Conservation (phyloP, 768 basidiomycete species). For the Hebeloma cylindrosporum region DNA sequence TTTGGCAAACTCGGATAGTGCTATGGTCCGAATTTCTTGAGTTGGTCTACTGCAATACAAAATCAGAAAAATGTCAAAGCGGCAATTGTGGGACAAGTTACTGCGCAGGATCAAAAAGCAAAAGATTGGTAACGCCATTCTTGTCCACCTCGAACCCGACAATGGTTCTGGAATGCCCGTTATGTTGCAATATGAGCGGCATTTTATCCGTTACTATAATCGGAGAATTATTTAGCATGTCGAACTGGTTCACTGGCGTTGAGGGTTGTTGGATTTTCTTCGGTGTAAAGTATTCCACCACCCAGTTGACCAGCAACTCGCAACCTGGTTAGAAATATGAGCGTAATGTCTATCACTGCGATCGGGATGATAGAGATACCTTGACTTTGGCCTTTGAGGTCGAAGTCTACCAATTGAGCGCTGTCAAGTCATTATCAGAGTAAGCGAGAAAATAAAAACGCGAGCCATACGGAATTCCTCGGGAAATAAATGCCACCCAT, state of each 20-base stretch:
- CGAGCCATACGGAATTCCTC: conserved; percentile 75
- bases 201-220: conserved; percentile 62
- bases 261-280: conserved; percentile 24
- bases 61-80: conserved; percentile 16
- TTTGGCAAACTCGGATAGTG: conserved; percentile 15
- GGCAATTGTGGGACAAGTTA: no score
- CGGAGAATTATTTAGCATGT: conserved; percentile 52
- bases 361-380: conserved; percentile 32
- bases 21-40: conserved; percentile 21
- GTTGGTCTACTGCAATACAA: conserved; percentile 11
- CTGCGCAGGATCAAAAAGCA: conserved; percentile 80
- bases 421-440: conserved; percentile 32
- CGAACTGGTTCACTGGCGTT: conserved; percentile 54
- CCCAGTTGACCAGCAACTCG: conserved; percentile 63
- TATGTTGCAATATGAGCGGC: conserved; percentile 82
- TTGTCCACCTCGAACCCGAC: conserved; percentile 77
- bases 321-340: conserved; percentile 33
- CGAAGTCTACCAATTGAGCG: conserved; percentile 65
- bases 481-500: conserved; percentile 73
- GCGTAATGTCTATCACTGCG: not conserved
- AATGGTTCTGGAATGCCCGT: conserved; percentile 85
- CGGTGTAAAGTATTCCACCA: conserved; percentile 67
- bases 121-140: conserved; percentile 57
- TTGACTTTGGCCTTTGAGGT: conserved; percentile 41
- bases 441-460: not conserved